Evolutionary conservation across 1,139 yeast genomes (phyloP).

Genomic region (Hansenula lynferdii): DNA sequence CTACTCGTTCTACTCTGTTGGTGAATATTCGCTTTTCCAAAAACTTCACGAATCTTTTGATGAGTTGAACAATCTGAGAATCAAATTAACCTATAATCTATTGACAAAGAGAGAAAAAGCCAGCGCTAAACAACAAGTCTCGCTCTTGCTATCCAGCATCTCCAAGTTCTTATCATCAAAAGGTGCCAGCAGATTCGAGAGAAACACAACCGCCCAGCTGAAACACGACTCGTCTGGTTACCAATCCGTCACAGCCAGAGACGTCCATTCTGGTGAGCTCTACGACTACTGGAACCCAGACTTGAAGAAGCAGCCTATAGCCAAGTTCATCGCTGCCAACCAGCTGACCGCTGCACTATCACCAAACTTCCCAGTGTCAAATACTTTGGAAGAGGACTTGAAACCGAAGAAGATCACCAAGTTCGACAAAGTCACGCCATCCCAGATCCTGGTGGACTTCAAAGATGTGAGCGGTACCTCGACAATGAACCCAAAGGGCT

Average conservation of each 20-base stretch:
- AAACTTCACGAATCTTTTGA: slow-evolving; percentile 49
- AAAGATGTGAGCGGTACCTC: slow-evolving; percentile 65
- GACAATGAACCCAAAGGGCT: slow-evolving; percentile 60
- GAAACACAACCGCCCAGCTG: slow-evolving; percentile 20
- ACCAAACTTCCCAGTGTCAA: slow-evolving; percentile 61
- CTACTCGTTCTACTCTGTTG: slow-evolving; percentile 65
- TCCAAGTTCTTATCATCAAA: slow-evolving; percentile 57
- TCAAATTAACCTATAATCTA: slow-evolving; percentile 50
- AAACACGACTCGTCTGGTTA: slow-evolving; percentile 69
- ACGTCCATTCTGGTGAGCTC: slow-evolving; percentile 57
- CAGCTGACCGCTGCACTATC: slow-evolving; percentile 71
- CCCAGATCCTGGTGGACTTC: slow-evolving; percentile 78
- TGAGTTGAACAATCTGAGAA: slow-evolving; percentile 59
- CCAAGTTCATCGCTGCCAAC: slow-evolving; percentile 61
- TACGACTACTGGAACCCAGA: slow-evolving; percentile 35
- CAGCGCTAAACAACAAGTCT: slow-evolving; percentile 53
- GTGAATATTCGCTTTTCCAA: slow-evolving; percentile 57
- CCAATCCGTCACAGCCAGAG: slow-evolving; percentile 65
- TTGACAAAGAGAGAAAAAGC: slow-evolving; percentile 56
- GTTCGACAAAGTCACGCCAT: slow-evolving; percentile 52
- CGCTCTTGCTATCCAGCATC: slow-evolving; percentile 57
- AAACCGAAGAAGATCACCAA: slow-evolving; percentile 42
- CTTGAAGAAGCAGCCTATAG: slow-evolving; percentile 29
- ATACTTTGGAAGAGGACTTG: slow-evolving; percentile 29
- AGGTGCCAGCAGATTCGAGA: slow-evolving; percentile 26